Base-by-base conservation (phyloP, 345 rosid genomes). In the Linum tenue region DNA sequence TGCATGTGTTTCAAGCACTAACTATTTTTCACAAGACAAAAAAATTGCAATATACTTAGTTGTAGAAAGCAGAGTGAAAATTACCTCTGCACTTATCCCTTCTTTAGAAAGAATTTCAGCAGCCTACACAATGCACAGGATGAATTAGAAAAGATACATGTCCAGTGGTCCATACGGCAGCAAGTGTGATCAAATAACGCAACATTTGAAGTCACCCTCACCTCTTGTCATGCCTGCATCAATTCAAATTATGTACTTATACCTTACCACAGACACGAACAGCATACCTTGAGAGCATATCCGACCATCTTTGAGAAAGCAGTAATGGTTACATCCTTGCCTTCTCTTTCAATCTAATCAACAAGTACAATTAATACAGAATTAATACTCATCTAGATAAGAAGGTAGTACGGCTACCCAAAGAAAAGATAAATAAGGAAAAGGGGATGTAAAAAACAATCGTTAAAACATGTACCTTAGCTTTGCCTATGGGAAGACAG, bases 401-500 rank as follows among this genome's bases (percentile, higher is more conserved):
- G 37, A 22, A 60, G 42, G 41, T 53, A 58, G 31, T 50, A 63
- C 8, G 55, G 31, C 56, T 59, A 16, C 39, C 41, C 6, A 37
- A 35, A 8, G 44, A 41, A 41, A 41, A 64, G 48, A 68, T 39
- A 55, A 36, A 70, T 42, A 15, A 37, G 43, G 53, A 70, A 53
- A 22, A 41, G 44, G 44, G 44, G 6, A 41, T 41, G 44, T 7
- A 41, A 22, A 22, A 22, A 65, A 22, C 58, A 38, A 75, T 17
- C 64, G 5, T 43, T 69, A 6, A 42, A 43, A 35, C 39, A 53
- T 31, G 37, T 70, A 90, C 99, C 96, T 90, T 90, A 59, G 96
- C 97, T 84, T 87, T 86, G 67, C 98, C 97, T 65, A 92, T 90
- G 5, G 98, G 96, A 76, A 90, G 88, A 72, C 89, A 92, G 74